Percentiles rank a stretch among this genome's conserved stretches.
Conservation (phyloP, 495 filamentous ascomycete species). For the Talaromyces adpressus region DNA sequence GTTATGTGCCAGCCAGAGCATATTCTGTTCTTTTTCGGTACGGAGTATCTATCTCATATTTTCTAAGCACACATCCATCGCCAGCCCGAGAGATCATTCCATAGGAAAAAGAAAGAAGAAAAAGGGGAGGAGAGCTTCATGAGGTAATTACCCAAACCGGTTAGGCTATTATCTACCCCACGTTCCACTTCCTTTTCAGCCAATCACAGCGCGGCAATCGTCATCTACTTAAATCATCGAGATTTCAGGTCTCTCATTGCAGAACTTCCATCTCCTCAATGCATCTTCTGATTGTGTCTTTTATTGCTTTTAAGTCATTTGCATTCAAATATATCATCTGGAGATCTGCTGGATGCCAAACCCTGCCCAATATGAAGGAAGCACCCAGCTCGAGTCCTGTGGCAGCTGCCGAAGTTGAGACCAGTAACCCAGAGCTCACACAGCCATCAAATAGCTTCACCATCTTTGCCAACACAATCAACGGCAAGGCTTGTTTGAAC, state of each 20-base stretch:
- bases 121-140: neutral
- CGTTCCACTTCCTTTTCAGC: neutral
- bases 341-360: neutral
- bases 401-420: neutral
- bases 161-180: neutral
- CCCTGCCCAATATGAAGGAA: neutral
- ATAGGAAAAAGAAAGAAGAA: neutral
- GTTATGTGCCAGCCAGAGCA: too few species aligned
- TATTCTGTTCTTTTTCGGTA: too few species aligned
- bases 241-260: neutral
- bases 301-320: neutral
- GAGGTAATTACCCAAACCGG: neutral
- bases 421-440: neutral
- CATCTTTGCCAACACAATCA: conserved; percentile 7
- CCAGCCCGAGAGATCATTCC: neutral
- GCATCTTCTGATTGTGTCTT: neutral
- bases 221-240: neutral
- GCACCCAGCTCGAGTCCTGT: neutral
- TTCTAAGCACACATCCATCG: neutral
- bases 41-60: neutral
- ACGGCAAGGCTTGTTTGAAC: neutral
- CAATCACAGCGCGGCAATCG: conserved; percentile 1
- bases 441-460: conserved; percentile 5
- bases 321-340: too few species aligned
- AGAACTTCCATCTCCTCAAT: neutral